Conservation (phyloP, 306 rosid genomes). For the Dalbergia cochinchinensis region DNA sequence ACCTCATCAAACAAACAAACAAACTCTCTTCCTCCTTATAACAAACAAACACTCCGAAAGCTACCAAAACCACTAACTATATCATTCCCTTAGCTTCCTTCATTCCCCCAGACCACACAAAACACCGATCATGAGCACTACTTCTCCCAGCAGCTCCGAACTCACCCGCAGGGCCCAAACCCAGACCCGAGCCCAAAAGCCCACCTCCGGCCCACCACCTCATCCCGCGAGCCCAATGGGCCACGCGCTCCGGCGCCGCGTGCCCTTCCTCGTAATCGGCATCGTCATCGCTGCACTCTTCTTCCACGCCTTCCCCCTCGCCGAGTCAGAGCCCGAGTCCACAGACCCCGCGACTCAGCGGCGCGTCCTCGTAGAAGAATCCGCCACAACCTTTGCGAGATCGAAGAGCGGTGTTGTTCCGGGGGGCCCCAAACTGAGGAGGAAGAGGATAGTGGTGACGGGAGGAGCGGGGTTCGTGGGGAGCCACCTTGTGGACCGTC, state of each 20-base stretch:
- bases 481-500: constrained; percentile 91
- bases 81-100: not conserved
- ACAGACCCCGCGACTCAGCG: constrained; percentile 53
- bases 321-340: constrained; percentile 18
- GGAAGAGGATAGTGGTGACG: constrained; percentile 72
- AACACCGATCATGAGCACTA: constrained; percentile 1
- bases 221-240: constrained; percentile 20
- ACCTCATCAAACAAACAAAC: too few species aligned
- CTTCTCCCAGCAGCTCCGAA: constrained; percentile 48
- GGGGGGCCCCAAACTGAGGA: not conserved
- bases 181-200: not conserved
- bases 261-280: constrained; percentile 48
- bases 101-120: not conserved
- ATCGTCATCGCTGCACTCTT: constrained; percentile 42
- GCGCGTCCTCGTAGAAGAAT: constrained; percentile 59
- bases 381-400: not conserved
- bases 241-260: constrained; percentile 7
- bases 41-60: not conserved
- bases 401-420: not conserved
- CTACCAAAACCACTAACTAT: too few species aligned
- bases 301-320: constrained; percentile 52
- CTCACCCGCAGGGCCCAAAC: constrained; percentile 59
- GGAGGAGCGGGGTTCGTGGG: constrained; percentile 99
- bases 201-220: not conserved
- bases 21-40: not conserved